phyloP scores from a whole-genome alignment of 306 rosid species.

The Notholithocarpus densiflorus region DNA sequence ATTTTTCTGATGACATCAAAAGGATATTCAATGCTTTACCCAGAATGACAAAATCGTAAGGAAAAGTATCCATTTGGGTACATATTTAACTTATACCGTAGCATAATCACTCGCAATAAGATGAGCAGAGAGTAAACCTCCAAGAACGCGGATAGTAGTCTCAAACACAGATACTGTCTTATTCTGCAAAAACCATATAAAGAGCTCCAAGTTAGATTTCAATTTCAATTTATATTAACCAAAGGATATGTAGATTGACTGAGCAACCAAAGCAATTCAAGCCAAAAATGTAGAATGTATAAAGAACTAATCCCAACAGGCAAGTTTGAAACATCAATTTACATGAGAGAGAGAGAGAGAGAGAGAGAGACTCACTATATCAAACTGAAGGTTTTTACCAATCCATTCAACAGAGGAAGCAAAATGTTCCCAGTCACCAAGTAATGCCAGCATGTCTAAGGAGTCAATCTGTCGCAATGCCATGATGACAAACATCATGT shows the following conservation, averaged over 20 bases:
- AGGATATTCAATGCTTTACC: neutral
- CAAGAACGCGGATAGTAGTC: slow-evolving; percentile 85
- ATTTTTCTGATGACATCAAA: neutral
- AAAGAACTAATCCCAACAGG: neutral
- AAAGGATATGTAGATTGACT: neutral
- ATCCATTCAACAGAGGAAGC: slow-evolving; percentile 88
- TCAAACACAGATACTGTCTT: slow-evolving; percentile 91
- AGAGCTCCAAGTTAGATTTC: neutral
- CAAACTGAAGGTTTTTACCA: slow-evolving; percentile 92
- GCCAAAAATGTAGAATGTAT: neutral
- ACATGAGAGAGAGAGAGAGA: neutral
- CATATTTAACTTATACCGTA: slow-evolving; percentile 55
- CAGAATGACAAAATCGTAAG: neutral
- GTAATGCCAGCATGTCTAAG: slow-evolving; percentile 83
- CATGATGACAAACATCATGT: neutral
- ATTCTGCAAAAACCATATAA: slow-evolving; percentile 57
- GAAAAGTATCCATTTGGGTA: slow-evolving; percentile 1
- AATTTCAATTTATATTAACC: neutral
- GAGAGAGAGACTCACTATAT: slow-evolving; percentile 69
- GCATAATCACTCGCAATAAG: slow-evolving; percentile 84
- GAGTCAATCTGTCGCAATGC: slow-evolving; percentile 69
- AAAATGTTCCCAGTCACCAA: slow-evolving; percentile 72
- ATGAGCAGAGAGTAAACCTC: slow-evolving; percentile 93
- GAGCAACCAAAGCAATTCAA: neutral
- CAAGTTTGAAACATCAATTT: neutral